Conservation (phyloP, 2,329 filamentous ascomycete species). For the Penicillium sp. region DNA sequence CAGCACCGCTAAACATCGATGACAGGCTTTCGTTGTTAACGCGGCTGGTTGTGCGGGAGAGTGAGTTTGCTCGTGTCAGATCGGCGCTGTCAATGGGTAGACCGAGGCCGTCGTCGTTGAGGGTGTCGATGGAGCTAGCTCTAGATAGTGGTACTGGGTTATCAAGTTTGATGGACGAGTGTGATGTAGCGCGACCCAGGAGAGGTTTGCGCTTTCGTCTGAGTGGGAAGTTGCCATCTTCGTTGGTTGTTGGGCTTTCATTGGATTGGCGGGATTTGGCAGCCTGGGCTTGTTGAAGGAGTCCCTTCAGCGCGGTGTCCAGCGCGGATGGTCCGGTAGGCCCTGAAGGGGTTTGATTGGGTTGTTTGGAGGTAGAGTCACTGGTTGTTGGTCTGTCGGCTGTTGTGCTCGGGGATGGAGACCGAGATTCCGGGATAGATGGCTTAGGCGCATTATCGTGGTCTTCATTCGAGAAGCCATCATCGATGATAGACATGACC, state of each 20-base stretch:
- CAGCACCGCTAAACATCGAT: conserved; percentile 32
- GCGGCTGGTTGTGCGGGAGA: conserved; percentile 27
- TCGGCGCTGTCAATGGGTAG: conserved; percentile 34
- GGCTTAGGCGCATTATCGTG: conserved; percentile 17
- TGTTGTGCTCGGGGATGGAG: conserved; percentile 23
- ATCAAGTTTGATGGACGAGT: conserved; percentile 33
- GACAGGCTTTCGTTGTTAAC: conserved; percentile 28
- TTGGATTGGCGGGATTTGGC: conserved; percentile 30
- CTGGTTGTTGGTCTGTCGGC: conserved; percentile 6
- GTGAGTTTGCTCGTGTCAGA: conserved; percentile 20
- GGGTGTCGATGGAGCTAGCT: conserved; percentile 52
- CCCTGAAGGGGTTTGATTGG: conserved; percentile 14
- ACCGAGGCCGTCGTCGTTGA: conserved; percentile 46
- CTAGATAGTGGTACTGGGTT: conserved; percentile 35
- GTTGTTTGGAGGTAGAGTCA: conserved; percentile 12
- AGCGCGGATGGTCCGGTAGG: conserved; percentile 29
- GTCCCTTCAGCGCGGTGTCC: conserved; percentile 41
- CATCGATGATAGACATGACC: conserved; percentile 14
- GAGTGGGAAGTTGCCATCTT: conserved; percentile 21
- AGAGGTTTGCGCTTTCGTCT: conserved; percentile 38
- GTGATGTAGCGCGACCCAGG: conserved; percentile 45
- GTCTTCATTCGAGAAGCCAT: conserved; percentile 21
- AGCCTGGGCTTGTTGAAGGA: conserved; percentile 42
- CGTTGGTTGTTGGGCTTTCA: conserved; percentile 18
- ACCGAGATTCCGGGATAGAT: conserved; percentile 21